Base-by-base conservation (phyloP, 2,329 filamentous ascomycete species). In the Scedosporium boydii region DNA sequence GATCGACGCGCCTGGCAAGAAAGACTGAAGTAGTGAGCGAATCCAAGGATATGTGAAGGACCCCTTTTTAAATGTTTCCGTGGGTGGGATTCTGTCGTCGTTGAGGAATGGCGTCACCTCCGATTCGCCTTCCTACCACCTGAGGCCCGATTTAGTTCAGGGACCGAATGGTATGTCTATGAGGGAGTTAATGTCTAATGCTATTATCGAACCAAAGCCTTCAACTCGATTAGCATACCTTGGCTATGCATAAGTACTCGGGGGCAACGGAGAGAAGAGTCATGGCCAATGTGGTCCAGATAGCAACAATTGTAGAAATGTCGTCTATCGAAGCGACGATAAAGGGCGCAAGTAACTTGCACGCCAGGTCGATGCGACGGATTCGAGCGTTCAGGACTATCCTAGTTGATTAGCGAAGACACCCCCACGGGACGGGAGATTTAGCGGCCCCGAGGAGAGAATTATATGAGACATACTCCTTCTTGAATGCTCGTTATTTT, bases 351-450 rank as follows among this genome's bases (percentile, higher is more conserved):
- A 83, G 63, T 1, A 87, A 74, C 66, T 87, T 87, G 72, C 83
- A 86, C 16, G 82, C 69, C 5, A 87, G 74, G 63, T 87, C 84
- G 55, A 87, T 86, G 3, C 84, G 78, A n/a, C 84, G 78, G 80
- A 87, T 85, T n/a, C 76, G 75, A 2, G 83, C 78, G 68, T 86
- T 87, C 29, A 86, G 70, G 4, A 72, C 76, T 73, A 63, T 68
- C 63, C 44, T 3, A n/a, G n/a, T 48, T 23, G 21, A 23, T 48
- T 48, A 48, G 44, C 21, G 10, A 38, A 18, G 44, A 48, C 44
- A 5, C 6, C 1, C 14, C 10, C n/a, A 29, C 23, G 21, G 51
- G 51, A 29, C 23, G 21, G 51, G 51, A 9, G 29, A 9, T 9
- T 34, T 34, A 34, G 9, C 29, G 29, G 65, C 38, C 18, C 27